Percentiles rank a stretch among this genome's conserved stretches.
phyloP scores from a whole-genome alignment of 2,329 filamentous ascomycete genomes.

The Zopfia rhizophila region DNA sequence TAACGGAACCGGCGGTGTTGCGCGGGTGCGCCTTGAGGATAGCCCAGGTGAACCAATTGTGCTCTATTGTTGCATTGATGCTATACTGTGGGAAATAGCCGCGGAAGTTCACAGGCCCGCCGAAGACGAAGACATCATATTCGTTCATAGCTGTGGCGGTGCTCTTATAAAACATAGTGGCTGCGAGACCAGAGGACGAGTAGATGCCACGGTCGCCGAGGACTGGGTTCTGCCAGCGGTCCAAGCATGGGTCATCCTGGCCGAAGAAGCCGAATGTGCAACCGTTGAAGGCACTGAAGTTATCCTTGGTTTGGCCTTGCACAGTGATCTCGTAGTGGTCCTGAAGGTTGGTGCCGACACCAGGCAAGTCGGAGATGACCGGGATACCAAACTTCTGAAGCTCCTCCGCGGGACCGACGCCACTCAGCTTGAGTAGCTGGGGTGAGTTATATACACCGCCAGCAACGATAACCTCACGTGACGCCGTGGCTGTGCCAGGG shows the following conservation, averaged over 20 bases:
- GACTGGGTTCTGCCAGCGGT: constrained; percentile 55
- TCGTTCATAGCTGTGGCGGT: constrained; percentile 58
- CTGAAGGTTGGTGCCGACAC: constrained; percentile 72
- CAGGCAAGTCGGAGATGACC: constrained; percentile 66
- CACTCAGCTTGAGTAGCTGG: constrained; percentile 72
- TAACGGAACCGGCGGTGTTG: constrained; percentile 70
- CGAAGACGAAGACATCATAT: constrained; percentile 66
- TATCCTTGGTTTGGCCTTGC: constrained; percentile 55
- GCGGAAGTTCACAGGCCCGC: constrained; percentile 64
- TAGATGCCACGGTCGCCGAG: constrained; percentile 58
- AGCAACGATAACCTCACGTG: constrained; percentile 45
- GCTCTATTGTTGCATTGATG: constrained; percentile 61
- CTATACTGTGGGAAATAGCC: constrained; percentile 67
- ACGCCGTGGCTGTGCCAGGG: constrained; percentile 46
- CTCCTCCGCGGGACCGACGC: constrained; percentile 67
- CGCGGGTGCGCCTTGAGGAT: constrained; percentile 72
- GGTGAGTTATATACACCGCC: constrained; percentile 70
- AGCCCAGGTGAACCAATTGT: constrained; percentile 61
- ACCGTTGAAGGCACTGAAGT: constrained; percentile 51
- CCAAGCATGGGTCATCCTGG: constrained; percentile 58
- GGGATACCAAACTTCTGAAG: constrained; percentile 65
- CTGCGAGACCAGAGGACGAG: constrained; percentile 64
- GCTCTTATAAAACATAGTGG: constrained; percentile 58
- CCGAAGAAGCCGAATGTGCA: constrained; percentile 51
- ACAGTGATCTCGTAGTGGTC: constrained; percentile 67